Conservation (phyloP, 108 stramenopile species). For the Asterionellopsis glacialis region DNA sequence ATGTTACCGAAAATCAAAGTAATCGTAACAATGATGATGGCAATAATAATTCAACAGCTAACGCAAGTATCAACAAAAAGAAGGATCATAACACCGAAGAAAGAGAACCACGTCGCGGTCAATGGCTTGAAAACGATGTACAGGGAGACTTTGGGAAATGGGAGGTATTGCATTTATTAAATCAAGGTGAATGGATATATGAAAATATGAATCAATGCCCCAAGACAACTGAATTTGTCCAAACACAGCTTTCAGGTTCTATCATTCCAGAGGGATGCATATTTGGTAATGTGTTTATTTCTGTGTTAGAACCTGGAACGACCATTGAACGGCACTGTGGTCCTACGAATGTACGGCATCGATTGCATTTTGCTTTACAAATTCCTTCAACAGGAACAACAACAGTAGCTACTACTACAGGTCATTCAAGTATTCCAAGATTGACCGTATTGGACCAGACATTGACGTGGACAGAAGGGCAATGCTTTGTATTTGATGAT, state of each 20-base stretch:
- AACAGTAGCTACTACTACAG: too few relatives aligned
- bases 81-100: too few relatives aligned
- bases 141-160: constrained; percentile 12
- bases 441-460: constrained; percentile 11
- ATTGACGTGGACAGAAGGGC: constrained; percentile 30
- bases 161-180: constrained; percentile 27
- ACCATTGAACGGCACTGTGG: constrained; percentile 47
- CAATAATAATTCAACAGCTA: too few relatives aligned
- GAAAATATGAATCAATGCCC: constrained; percentile 1
- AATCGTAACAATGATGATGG: too few relatives aligned
- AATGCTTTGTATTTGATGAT: constrained; percentile 60
- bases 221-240: constrained; percentile 2
- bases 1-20: too few relatives aligned
- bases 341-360: constrained; percentile 54
- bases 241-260: constrained; percentile 1
- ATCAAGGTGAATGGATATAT: constrained; percentile 26
- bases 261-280: constrained; percentile 13
- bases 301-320: constrained; percentile 24
- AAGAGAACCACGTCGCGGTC: not conserved
- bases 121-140: constrained; percentile 1
- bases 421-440: not conserved
- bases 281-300: constrained; percentile 28
- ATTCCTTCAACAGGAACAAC: constrained; percentile 18
- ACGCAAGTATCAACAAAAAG: too few relatives aligned
- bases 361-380: constrained; percentile 50